Conservation (phyloP, 495 filamentous ascomycete species). For the Daldinia bambusicola region DNA sequence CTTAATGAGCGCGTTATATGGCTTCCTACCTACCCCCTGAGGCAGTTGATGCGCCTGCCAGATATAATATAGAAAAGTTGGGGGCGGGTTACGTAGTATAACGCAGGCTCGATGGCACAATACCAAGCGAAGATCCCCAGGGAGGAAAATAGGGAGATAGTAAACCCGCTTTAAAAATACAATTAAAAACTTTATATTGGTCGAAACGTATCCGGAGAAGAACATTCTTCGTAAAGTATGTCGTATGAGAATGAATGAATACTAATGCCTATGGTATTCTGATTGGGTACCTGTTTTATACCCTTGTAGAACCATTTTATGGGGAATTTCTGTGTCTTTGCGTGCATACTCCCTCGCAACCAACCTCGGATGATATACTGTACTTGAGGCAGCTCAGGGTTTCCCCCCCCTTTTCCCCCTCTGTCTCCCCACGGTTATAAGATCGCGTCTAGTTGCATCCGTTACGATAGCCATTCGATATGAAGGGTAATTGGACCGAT, state of each 20-base stretch:
- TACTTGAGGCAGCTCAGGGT: too few relatives aligned
- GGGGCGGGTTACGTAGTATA: neutral
- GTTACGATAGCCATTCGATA: neutral
- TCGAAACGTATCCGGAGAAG: neutral
- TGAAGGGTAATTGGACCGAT: constrained; percentile 1
- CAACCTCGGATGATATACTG: neutral
- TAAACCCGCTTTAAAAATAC: neutral
- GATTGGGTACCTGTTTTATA: neutral
- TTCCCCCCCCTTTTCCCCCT: too few relatives aligned
- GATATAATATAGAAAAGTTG: too few relatives aligned
- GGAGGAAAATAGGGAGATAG: neutral
- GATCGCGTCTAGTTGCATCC: constrained; percentile 2
- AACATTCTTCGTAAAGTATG: neutral
- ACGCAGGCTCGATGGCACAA: neutral
- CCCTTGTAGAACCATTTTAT: neutral
- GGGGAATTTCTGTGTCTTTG: neutral
- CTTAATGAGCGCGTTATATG: neutral
- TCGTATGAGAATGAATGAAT: neutral
- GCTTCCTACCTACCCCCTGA: too few relatives aligned
- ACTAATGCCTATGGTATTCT: neutral
- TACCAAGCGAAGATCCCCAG: neutral
- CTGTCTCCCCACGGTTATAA: neutral
- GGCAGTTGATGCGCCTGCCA: too few relatives aligned
- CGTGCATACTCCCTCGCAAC: neutral
- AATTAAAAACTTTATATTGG: neutral